phyloP scores from a whole-genome alignment of 2,329 filamentous ascomycete genomes.

The Venturia carpophila region DNA sequence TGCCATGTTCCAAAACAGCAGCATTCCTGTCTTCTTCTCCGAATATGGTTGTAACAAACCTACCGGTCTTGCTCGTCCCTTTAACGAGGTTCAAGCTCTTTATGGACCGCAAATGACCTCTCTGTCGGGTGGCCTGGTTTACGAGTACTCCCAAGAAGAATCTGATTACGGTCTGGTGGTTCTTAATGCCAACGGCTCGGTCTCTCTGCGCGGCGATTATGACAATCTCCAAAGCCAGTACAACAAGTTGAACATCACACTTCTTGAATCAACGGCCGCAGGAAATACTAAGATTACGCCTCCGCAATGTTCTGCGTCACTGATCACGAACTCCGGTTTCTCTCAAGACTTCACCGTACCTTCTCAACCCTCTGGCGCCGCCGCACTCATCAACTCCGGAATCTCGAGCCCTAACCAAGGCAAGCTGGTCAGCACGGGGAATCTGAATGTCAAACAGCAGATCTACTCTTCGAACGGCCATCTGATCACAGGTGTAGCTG shows the following conservation, averaged over 20 bases:
- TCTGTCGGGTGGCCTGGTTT: slow-evolving; percentile 71
- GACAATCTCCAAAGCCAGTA: slow-evolving; percentile 70
- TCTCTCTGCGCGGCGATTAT: slow-evolving; percentile 39
- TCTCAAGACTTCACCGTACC: slow-evolving; percentile 73
- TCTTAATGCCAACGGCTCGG: slow-evolving; percentile 37
- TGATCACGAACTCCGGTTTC: slow-evolving; percentile 63
- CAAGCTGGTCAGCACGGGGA: slow-evolving; percentile 50
- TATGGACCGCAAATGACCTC: slow-evolving; percentile 65
- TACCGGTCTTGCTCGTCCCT: slow-evolving; percentile 52
- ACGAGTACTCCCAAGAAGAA: slow-evolving; percentile 68
- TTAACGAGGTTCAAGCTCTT: slow-evolving; percentile 66
- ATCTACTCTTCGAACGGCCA: slow-evolving; percentile 51
- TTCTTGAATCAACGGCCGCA: slow-evolving; percentile 56
- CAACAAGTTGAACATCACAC: slow-evolving; percentile 61
- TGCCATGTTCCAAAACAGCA: slow-evolving; percentile 45
- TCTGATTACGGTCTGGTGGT: slow-evolving; percentile 48
- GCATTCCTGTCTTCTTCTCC: slow-evolving; percentile 59
- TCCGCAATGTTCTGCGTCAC: slow-evolving; percentile 55
- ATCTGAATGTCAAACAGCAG: slow-evolving; percentile 47
- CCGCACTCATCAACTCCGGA: slow-evolving; percentile 68
- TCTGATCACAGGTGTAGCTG: slow-evolving; percentile 55
- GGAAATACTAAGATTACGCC: slow-evolving; percentile 47
- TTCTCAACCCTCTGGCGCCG: slow-evolving; percentile 55
- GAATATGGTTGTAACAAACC: slow-evolving; percentile 74
- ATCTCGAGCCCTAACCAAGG: slow-evolving; percentile 53